These are phyloP conservation scores for Aurinia saxatilis DNA, from an alignment of 345 rosid species.

Conservation along the genomic window DNA sequence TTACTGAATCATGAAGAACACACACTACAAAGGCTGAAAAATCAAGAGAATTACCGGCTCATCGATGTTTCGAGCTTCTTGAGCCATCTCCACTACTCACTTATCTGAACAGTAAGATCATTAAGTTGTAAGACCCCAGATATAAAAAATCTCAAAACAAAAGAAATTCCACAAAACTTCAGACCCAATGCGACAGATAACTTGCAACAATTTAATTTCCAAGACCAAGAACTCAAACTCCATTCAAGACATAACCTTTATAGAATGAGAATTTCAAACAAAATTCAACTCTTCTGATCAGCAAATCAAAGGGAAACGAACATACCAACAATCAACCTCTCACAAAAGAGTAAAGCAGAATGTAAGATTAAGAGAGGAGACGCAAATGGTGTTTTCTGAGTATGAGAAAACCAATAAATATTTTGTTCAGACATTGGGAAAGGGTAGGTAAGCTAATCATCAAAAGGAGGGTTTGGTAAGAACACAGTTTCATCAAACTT, in stretches of 20 bases:
- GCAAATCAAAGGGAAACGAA: background rate
- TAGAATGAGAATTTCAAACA: background rate
- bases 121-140: background rate
- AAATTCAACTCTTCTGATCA: background rate
- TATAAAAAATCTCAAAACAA: background rate
- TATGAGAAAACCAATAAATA: background rate
- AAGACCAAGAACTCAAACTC: conserved; percentile 3
- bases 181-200: background rate
- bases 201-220: background rate
- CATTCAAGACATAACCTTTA: background rate
- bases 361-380: conserved; percentile 2
- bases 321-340: background rate
- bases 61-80: conserved; percentile 24
- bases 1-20: background rate
- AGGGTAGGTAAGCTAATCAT: conserved; percentile 23
- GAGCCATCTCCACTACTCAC: conserved; percentile 26
- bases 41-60: conserved; percentile 23
- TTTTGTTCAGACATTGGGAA: background rate
- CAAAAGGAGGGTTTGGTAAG: conserved; percentile 14
- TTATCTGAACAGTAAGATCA: conserved; percentile 3
- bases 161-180: background rate
- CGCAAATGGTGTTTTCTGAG: too few species aligned
- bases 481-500: background rate
- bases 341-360: conserved; percentile 3
- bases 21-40: background rate